Base-by-base conservation (phyloP, 2,329 filamentous ascomycete genomes). In the Diplodia scrobiculata region DNA sequence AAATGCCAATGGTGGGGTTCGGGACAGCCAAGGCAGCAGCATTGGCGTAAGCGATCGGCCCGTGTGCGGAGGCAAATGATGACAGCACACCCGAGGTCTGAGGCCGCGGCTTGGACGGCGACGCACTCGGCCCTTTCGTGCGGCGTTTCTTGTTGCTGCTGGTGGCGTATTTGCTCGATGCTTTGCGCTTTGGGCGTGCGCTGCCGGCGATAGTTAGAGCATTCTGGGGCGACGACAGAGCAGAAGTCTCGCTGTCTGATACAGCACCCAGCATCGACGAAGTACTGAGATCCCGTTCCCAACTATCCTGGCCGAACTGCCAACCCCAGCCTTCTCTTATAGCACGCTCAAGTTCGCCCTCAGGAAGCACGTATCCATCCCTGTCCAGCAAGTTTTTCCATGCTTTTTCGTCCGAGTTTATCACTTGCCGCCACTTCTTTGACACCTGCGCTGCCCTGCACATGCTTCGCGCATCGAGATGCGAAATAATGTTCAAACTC, bases 251-350 rank as follows among this genome's bases (percentile, higher is more conserved):
- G n/a, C 73, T 76, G 52, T 83, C 81, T 3, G 74, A 77, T 65
- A 76, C 77, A 3, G 74, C 67, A 13, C 68, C 70, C 9, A 60
- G 60, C n/a, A 70, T 52, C 14, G 68, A 68, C 19, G 84, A 76
- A 65, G 87, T 84, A 2, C 91, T 91, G 58, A 97, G 78, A 74
- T 99, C 93, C 67, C 86, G 84, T 77, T 99, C 95, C 65, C 85
- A 91, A 27, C 90, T 91, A 63, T 91, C 86, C 3, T 84, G 78
- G 0, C 90, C 90, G 74, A 94, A 91, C 75, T 99, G 95, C 92
- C 95, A 99, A 14, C 93, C 95, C 95, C 95, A 99, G 14, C 95
- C 95, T 80, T 98, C 91, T 50, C 83, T 82, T 65, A 98, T 92
- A 34, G 95, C 93, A 71, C 89, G 89, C 69, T 91, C 88, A 27